These are phyloP conservation scores for Paspalum vaginatum DNA, from an alignment of 176 grass and related monocot species.

Conservation along the genomic window DNA sequence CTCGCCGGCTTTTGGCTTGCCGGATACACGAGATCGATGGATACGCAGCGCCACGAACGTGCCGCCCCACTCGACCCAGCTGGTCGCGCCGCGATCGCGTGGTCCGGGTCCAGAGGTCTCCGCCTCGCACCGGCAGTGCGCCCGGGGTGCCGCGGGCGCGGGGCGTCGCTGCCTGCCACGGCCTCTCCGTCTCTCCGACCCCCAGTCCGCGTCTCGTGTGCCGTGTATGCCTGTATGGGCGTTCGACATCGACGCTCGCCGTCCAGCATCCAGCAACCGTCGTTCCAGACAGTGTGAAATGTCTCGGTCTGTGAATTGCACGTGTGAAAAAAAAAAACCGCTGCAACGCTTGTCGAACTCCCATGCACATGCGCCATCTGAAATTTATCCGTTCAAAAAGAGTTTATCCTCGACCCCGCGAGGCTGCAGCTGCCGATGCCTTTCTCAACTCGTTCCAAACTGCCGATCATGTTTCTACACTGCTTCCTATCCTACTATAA, in stretches of 20 bases:
- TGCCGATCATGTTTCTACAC: no score
- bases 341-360: no score
- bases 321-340: background rate
- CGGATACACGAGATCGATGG: background rate
- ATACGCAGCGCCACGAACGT: conserved; percentile 5
- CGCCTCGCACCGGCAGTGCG: background rate
- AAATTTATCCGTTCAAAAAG: background rate
- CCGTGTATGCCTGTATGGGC: background rate
- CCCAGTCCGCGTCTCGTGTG: background rate
- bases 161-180: background rate
- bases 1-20: no score
- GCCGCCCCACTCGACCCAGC: background rate
- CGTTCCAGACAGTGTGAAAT: no score
- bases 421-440: no score
- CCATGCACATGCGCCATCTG: background rate
- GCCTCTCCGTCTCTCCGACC: no score
- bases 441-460: no score
- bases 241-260: background rate
- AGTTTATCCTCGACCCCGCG: no score
- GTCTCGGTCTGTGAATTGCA: background rate
- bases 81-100: background rate
- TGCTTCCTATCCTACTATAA: no score
- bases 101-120: background rate
- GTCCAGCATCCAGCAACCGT: background rate
- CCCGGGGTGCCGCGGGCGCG: background rate